Percentiles rank a stretch among this genome's conserved stretches.
phyloP scores from a whole-genome alignment of 257 asterid genomes.

The Leonotis leonurus region DNA sequence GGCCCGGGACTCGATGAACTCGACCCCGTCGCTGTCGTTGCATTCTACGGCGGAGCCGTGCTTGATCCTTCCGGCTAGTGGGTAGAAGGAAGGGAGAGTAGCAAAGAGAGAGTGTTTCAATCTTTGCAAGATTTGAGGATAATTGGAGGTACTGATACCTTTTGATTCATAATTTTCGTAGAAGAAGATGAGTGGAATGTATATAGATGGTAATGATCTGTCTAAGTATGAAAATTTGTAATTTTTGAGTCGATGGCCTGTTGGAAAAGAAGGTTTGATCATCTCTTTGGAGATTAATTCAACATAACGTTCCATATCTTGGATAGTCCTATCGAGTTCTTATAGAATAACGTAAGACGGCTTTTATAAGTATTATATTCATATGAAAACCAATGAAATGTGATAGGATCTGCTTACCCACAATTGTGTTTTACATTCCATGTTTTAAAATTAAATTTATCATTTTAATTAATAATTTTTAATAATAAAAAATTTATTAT shows the following conservation, averaged over 20 bases:
- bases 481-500: too few species aligned
- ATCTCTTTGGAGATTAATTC: neutral
- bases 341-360: too few species aligned
- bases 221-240: neutral
- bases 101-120: slow-evolving; percentile 20
- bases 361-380: too few species aligned
- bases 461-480: too few species aligned
- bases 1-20: slow-evolving; percentile 15
- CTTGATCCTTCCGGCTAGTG: slow-evolving; percentile 25
- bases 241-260: neutral
- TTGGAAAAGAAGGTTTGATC: neutral
- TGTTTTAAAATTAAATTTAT: too few species aligned
- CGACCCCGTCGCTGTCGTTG: slow-evolving; percentile 15
- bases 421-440: too few species aligned
- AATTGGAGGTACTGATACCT: neutral
- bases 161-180: neutral
- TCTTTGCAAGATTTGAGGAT: neutral
- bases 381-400: too few species aligned
- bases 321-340: too few species aligned
- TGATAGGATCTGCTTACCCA: too few species aligned
- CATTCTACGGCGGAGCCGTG: slow-evolving; percentile 11
- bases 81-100: slow-evolving; percentile 19
- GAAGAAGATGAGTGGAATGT: neutral
- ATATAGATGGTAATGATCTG: neutral
- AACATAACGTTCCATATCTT: neutral